Percentiles rank a stretch among this genome's conserved stretches.
Conservation (phyloP, 2,329 filamentous ascomycete species). For the Fusarium transvaalense region DNA sequence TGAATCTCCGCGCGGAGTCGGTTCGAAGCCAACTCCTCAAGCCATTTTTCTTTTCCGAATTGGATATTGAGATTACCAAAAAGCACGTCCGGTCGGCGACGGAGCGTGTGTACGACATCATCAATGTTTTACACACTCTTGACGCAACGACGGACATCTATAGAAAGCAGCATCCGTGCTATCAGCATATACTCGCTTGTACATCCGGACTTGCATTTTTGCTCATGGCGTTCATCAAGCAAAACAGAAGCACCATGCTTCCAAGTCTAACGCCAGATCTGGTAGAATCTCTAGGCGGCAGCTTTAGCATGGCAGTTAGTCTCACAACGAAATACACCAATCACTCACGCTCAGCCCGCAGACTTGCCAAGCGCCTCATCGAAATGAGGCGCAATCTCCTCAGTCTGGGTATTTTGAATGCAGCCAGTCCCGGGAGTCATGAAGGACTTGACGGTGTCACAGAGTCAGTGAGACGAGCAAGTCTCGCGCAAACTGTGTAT, state of each 20-base stretch:
- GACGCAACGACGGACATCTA: conserved; percentile 28
- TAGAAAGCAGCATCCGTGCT: conserved; percentile 30
- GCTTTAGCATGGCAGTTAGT: conserved; percentile 29
- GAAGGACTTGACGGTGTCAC: conserved; percentile 23
- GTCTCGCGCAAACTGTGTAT: not conserved
- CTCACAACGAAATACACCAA: conserved; percentile 27
- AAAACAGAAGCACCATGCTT: conserved; percentile 24
- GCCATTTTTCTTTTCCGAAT: conserved; percentile 33
- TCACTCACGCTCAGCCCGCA: conserved; percentile 16
- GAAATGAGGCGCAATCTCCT: conserved; percentile 29
- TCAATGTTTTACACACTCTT: conserved; percentile 20
- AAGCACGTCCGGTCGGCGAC: conserved; percentile 26
- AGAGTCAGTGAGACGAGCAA: conserved; percentile 19
- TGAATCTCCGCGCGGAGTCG: conserved; percentile 32
- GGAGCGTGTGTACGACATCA: conserved; percentile 29
- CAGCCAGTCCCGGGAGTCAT: conserved; percentile 8
- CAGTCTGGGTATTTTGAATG: conserved; percentile 13
- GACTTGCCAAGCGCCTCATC: conserved; percentile 21
- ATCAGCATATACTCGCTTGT: conserved; percentile 30
- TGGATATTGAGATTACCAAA: conserved; percentile 26
- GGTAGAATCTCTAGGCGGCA: conserved; percentile 20
- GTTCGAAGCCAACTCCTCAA: conserved; percentile 31
- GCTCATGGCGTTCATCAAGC: conserved; percentile 33
- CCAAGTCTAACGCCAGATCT: conserved; percentile 18
- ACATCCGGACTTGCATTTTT: conserved; percentile 29